Evolutionary conservation across 2,329 filamentous ascomycete genomes (phyloP).

Genomic region (Fusarium albosuccineum): DNA sequence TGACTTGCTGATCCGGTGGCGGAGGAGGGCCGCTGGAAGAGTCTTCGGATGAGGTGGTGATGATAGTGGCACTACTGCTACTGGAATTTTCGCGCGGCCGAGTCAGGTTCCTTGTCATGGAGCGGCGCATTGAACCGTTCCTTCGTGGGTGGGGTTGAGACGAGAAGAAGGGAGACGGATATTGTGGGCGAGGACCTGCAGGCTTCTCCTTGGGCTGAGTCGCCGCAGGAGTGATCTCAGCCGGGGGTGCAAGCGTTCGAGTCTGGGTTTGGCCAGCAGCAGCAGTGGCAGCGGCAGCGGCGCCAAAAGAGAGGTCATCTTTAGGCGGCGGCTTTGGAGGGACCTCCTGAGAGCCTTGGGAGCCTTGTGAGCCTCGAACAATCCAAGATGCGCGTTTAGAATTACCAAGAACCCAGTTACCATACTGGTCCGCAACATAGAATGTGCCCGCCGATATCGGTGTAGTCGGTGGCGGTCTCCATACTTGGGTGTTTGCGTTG

Average conservation of each 20-base stretch:
- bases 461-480: conserved; percentile 62
- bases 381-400: conserved; percentile 47
- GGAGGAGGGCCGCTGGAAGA: conserved; percentile 33
- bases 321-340: conserved; percentile 38
- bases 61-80: conserved; percentile 51
- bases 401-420: conserved; percentile 66
- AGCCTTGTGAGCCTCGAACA: conserved; percentile 40
- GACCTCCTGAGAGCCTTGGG: conserved; percentile 25
- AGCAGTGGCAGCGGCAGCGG: not conserved
- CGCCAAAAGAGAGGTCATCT: conserved; percentile 26
- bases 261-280: conserved; percentile 9
- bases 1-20: conserved; percentile 43
- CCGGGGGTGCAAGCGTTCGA: conserved; percentile 45
- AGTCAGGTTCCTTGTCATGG: conserved; percentile 39
- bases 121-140: conserved; percentile 35
- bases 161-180: conserved; percentile 44
- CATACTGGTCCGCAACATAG: conserved; percentile 65
- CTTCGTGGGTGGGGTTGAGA: conserved; percentile 40
- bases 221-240: conserved; percentile 49
- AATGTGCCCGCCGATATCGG: conserved; percentile 60
- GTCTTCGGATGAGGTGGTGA: conserved; percentile 49
- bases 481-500: conserved; percentile 59
- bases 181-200: conserved; percentile 36
- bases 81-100: conserved; percentile 45
- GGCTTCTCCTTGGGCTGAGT: conserved; percentile 37